phyloP scores from a whole-genome alignment of 2,329 filamentous ascomycete species.

The Pseudogymnoascus sp. region DNA sequence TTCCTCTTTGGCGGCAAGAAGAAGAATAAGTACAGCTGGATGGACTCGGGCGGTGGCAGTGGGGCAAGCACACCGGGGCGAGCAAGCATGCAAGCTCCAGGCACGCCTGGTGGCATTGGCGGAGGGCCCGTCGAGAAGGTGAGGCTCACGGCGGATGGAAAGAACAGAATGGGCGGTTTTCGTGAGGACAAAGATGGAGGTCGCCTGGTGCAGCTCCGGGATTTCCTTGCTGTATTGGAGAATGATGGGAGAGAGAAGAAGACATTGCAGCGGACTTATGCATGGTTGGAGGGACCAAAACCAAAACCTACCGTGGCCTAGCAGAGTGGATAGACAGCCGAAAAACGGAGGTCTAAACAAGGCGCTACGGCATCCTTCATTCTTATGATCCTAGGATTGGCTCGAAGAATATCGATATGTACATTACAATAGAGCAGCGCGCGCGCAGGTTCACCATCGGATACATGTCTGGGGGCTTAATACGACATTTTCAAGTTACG shows the following conservation, averaged over 20 bases:
- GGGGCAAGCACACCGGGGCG: slow-evolving; percentile 44
- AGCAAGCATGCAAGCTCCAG: slow-evolving; percentile 28
- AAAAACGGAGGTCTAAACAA: not conserved
- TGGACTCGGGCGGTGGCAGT: slow-evolving; percentile 53
- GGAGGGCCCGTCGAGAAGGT: slow-evolving; percentile 31
- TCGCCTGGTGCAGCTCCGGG: slow-evolving; percentile 73
- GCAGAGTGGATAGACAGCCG: not conserved
- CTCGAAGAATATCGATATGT: not conserved
- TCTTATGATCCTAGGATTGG: not conserved
- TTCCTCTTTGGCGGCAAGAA: slow-evolving; percentile 63
- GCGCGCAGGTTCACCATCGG: not conserved
- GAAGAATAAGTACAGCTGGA: slow-evolving; percentile 68
- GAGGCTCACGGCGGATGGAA: slow-evolving; percentile 49
- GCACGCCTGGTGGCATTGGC: slow-evolving; percentile 30
- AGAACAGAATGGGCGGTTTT: slow-evolving; percentile 63
- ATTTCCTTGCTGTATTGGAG: slow-evolving; percentile 74
- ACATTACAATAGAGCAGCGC: not conserved
- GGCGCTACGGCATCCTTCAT: not conserved
- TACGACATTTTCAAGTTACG: not conserved
- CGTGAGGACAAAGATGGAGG: slow-evolving; percentile 73
- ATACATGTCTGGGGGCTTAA: not conserved
- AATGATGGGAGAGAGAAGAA: slow-evolving; percentile 63
- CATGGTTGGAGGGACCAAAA: slow-evolving; percentile 23
- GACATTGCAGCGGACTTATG: slow-evolving; percentile 45
- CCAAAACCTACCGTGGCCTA: slow-evolving; percentile 17